These are phyloP conservation scores for Umbelopsis ramanniana DNA, from an alignment of 192 early-diverging fungal species.

Conservation along the genomic window DNA sequence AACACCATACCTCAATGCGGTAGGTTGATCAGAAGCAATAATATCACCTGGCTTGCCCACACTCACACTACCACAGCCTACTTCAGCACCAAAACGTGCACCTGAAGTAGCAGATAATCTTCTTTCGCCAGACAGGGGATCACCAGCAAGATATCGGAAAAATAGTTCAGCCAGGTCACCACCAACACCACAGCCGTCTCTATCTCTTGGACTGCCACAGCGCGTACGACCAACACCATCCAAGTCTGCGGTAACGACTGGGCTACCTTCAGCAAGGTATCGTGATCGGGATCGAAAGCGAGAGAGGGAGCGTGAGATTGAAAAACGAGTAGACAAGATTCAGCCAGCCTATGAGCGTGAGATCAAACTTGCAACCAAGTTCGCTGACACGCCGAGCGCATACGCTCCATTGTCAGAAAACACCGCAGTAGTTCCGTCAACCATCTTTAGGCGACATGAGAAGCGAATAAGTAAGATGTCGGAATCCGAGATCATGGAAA, in stretches of 20 bases:
- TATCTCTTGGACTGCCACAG: constrained; percentile 12
- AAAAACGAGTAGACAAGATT: neutral
- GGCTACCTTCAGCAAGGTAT: neutral
- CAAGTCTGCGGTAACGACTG: neutral
- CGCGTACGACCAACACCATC: neutral
- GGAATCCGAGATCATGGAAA: constrained; percentile 7
- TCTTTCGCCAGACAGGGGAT: neutral
- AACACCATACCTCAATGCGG: neutral
- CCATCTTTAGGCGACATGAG: neutral
- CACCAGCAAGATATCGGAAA: neutral
- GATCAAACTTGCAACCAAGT: neutral
- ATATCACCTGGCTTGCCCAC: neutral
- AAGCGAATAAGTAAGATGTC: constrained; percentile 21
- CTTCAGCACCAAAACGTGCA: neutral
- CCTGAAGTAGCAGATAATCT: neutral
- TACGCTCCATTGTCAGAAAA: neutral
- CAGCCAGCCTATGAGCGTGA: neutral
- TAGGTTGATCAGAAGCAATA: neutral
- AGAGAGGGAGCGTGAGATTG: constrained; percentile 2
- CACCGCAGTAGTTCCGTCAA: neutral
- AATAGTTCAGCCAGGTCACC: neutral
- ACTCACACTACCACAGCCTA: neutral
- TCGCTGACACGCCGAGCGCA: neutral
- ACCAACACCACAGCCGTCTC: constrained; percentile 15
- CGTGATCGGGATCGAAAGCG: neutral